Percentiles rank a stretch among this genome's conserved stretches.
Conservation (phyloP, 2,329 filamentous ascomycete species). For the Penicillium sclerotigenum region DNA sequence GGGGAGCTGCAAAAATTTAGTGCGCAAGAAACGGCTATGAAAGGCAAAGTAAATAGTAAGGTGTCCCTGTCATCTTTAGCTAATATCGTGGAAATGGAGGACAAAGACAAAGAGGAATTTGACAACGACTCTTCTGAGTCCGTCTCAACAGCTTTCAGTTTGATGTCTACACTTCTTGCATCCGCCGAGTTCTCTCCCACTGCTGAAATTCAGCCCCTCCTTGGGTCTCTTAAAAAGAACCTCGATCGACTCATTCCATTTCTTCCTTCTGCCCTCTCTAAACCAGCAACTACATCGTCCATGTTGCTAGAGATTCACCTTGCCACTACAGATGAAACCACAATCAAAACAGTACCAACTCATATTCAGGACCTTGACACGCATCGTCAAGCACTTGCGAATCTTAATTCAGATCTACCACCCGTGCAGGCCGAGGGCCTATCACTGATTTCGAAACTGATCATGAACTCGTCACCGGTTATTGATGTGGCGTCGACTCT, state of each 20-base stretch:
- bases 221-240: constrained; percentile 35
- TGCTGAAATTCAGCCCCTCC: constrained; percentile 26
- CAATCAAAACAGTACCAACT: constrained; percentile 19
- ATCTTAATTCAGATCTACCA: constrained; percentile 40
- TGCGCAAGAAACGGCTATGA: constrained; percentile 1
- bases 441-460: constrained; percentile 38
- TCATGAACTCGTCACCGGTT: constrained; percentile 42
- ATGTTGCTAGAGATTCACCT: constrained; percentile 45
- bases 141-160: constrained; percentile 41
- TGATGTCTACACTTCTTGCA: constrained; percentile 43
- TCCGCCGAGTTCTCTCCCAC: constrained; percentile 41
- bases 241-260: constrained; percentile 37
- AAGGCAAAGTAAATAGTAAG: constrained; percentile 14
- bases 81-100: constrained; percentile 30
- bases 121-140: constrained; percentile 35
- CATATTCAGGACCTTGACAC: constrained; percentile 39
- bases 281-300: constrained; percentile 40
- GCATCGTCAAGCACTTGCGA: constrained; percentile 41
- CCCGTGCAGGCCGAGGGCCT: constrained; percentile 46
- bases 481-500: constrained; percentile 45
- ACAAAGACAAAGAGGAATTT: constrained; percentile 12
- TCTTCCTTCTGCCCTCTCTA: constrained; percentile 34
- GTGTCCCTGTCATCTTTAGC: constrained; percentile 37
- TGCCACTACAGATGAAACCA: constrained; percentile 24
- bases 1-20: constrained; percentile 31